Evolutionary conservation across 2,329 filamentous ascomycete genomes (phyloP).

Genomic region (Phaeoacremonium minimum): DNA sequence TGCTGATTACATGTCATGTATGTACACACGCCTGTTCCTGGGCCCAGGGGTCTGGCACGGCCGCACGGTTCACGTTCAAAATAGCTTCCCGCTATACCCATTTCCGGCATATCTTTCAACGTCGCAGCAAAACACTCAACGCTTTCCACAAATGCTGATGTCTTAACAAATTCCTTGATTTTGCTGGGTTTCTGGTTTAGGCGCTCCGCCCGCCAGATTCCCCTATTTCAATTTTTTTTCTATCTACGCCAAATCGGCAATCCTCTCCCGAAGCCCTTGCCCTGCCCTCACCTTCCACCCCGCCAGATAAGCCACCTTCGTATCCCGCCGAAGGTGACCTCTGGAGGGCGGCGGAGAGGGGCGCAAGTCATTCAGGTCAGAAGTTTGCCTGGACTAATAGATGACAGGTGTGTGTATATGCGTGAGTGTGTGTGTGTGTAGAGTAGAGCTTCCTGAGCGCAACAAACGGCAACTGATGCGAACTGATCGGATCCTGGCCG

Average conservation of each 20-base stretch:
- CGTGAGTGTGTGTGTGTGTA: too few relatives aligned
- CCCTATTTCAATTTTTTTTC: background rate
- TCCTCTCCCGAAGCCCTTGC: background rate
- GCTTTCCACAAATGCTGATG: background rate
- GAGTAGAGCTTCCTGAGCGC: background rate
- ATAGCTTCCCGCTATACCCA: background rate
- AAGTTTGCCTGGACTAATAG: too few relatives aligned
- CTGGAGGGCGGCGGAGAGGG: background rate
- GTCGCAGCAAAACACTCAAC: background rate
- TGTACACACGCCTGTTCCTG: too few relatives aligned
- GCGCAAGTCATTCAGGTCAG: too few relatives aligned
- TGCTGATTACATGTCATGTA: too few relatives aligned
- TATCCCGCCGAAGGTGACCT: background rate
- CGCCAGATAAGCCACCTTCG: background rate
- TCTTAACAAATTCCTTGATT: background rate
- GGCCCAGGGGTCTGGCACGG: too few relatives aligned
- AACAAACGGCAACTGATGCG: too few relatives aligned
- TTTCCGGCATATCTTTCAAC: background rate
- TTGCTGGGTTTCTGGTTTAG: background rate
- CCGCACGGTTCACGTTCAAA: background rate
- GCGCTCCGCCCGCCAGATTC: too few relatives aligned
- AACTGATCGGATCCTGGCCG: too few relatives aligned
- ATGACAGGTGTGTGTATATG: too few relatives aligned
- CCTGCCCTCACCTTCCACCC: background rate
- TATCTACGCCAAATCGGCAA: background rate